Conservation (phyloP, 495 filamentous ascomycete genomes). For the Podospora appendiculata region DNA sequence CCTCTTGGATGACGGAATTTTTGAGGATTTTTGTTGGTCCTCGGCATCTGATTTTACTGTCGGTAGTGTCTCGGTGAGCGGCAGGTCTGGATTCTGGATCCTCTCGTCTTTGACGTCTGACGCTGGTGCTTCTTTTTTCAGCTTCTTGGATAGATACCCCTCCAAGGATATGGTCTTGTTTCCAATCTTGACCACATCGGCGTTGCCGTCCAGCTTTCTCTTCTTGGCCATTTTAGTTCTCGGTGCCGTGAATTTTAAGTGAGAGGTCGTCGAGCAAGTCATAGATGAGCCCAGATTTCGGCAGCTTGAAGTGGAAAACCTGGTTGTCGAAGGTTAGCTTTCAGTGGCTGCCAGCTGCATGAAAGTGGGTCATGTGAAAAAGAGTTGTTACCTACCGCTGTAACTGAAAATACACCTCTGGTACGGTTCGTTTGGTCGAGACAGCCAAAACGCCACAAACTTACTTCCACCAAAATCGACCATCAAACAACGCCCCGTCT, state of each 20-base stretch:
- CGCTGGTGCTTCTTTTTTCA: conserved; percentile 10
- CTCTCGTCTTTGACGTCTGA: conserved; percentile 1
- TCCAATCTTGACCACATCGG: conserved; percentile 26
- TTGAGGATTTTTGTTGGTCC: background rate
- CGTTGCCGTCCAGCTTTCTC: conserved; percentile 8
- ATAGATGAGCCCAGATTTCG: too few species aligned
- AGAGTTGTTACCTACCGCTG: too few species aligned
- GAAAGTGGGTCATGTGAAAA: too few species aligned
- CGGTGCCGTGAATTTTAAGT: background rate
- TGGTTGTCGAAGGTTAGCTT: too few species aligned
- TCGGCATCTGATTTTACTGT: background rate
- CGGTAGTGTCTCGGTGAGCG: background rate
- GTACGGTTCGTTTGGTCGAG: too few species aligned
- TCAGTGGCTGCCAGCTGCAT: too few species aligned
- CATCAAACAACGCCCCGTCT: too few species aligned
- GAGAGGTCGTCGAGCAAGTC: too few species aligned
- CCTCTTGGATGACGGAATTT: background rate
- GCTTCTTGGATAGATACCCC: conserved; percentile 30
- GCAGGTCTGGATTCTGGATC: background rate
- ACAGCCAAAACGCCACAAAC: too few species aligned
- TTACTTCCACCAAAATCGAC: too few species aligned
- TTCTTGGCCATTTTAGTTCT: conserved; percentile 14
- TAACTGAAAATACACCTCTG: too few species aligned
- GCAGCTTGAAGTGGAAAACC: too few species aligned
- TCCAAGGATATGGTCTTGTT: conserved; percentile 33